Conservation (phyloP, 139 green algal species). For the Chlamydomonas applanata region DNA sequence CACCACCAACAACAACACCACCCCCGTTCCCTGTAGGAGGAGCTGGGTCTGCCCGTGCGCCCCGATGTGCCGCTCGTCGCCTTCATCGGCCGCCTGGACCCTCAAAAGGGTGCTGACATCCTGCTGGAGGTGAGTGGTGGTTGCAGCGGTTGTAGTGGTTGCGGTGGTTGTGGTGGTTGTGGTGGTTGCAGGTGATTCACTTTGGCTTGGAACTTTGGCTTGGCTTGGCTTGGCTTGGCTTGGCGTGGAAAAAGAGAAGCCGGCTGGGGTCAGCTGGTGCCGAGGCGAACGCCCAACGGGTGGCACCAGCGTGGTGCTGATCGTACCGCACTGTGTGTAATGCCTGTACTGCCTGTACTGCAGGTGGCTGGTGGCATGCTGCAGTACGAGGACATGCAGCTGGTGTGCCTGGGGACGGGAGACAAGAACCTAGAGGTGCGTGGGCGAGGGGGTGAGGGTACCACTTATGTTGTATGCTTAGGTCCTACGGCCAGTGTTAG, state of each 20-base stretch:
- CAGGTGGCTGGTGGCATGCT: conserved; percentile 29
- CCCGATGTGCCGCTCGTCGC: conserved; percentile 64
- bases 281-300: too few relatives aligned
- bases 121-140: conserved; percentile 39
- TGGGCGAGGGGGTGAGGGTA: conserved; percentile 42
- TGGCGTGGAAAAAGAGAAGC: too few relatives aligned
- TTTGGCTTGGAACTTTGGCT: too few relatives aligned
- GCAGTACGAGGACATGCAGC: conserved; percentile 62
- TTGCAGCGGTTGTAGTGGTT: background rate
- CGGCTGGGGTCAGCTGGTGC: too few relatives aligned
- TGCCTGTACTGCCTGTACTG: conserved; percentile 9
- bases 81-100: conserved; percentile 81
- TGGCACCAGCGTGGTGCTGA: too few relatives aligned
- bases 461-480: too few relatives aligned
- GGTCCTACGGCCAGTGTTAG: too few relatives aligned
- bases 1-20: too few relatives aligned
- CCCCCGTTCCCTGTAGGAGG: conserved; percentile 32
- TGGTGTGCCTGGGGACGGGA: conserved; percentile 80
- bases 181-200: too few relatives aligned
- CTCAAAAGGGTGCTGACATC: conserved; percentile 81
- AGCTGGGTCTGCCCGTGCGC: conserved; percentile 65
- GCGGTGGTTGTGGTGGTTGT: background rate
- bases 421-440: conserved; percentile 72
- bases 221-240: too few relatives aligned
- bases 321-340: too few relatives aligned